These are phyloP conservation scores for Daucus carota DNA, from an alignment of 129 eudicot species.

Conservation along the genomic window DNA sequence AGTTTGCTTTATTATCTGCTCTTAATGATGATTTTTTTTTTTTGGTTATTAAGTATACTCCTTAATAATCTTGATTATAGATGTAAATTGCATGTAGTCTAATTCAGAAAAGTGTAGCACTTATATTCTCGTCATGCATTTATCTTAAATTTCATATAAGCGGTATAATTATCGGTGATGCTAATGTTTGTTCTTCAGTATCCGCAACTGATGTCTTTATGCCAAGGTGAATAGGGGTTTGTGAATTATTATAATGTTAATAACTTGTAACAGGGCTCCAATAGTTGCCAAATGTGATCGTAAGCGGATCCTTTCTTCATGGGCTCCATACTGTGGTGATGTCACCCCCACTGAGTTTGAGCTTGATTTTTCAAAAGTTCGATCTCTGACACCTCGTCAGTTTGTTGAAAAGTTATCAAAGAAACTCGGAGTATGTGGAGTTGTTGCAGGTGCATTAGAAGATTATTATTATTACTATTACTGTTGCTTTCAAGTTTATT, in stretches of 20 bases:
- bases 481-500: neutral
- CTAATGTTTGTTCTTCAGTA: neutral
- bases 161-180: neutral
- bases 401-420: constrained; percentile 81
- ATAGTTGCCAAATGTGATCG: constrained; percentile 92
- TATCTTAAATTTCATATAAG: neutral
- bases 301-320: constrained; percentile 72
- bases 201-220: neutral
- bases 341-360: constrained; percentile 57
- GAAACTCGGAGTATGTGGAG: constrained; percentile 87
- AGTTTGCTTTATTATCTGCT: neutral
- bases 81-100: neutral
- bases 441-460: constrained; percentile 71
- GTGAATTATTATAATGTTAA: constrained; percentile 1
- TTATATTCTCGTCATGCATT: neutral
- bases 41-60: neutral
- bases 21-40: too few relatives aligned
- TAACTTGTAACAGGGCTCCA: constrained; percentile 56
- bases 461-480: neutral
- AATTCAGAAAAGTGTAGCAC: neutral
- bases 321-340: constrained; percentile 77
- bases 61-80: neutral
- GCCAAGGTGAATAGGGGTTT: neutral
- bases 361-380: constrained; percentile 72
- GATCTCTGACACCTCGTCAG: constrained; percentile 68